phyloP scores from a whole-genome alignment of 2,329 filamentous ascomycete species.

The Ploettnerulaceae sp. region DNA sequence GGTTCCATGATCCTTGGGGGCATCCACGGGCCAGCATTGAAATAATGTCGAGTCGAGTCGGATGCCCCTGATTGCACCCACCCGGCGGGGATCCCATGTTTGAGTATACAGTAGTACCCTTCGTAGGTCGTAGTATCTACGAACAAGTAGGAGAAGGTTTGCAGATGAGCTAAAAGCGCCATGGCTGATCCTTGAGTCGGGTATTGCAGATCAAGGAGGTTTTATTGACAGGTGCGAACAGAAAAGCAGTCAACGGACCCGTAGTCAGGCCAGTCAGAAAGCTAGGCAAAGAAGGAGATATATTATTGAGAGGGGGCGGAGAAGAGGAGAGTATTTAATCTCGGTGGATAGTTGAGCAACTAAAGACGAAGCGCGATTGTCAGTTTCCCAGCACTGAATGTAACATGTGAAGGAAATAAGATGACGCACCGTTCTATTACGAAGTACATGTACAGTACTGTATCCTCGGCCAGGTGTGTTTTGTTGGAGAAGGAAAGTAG shows the following conservation, averaged over 20 bases:
- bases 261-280: slow-evolving; percentile 14
- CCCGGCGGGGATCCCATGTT: slow-evolving; percentile 17
- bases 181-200: slow-evolving; percentile 31
- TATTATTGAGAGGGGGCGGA: neutral
- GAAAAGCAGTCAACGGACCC: slow-evolving; percentile 7
- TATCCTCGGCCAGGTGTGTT: no score
- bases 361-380: no score
- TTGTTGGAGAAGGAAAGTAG: no score
- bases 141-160: slow-evolving; percentile 22
- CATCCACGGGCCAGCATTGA: slow-evolving; percentile 26
- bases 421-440: no score
- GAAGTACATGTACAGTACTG: no score
- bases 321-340: no score
- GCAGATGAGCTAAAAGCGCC: slow-evolving; percentile 31
- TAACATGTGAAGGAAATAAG: no score
- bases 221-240: slow-evolving; percentile 25
- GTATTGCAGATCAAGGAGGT: slow-evolving; percentile 31
- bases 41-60: slow-evolving; percentile 27
- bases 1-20: slow-evolving; percentile 27
- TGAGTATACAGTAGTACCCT: no score
- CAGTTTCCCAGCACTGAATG: no score
- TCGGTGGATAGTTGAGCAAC: no score
- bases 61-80: slow-evolving; percentile 22
- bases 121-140: no score
- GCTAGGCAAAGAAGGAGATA: neutral